phyloP scores from a whole-genome alignment of 352 stramenopile genomes.

The Phytophthora crassamura region DNA sequence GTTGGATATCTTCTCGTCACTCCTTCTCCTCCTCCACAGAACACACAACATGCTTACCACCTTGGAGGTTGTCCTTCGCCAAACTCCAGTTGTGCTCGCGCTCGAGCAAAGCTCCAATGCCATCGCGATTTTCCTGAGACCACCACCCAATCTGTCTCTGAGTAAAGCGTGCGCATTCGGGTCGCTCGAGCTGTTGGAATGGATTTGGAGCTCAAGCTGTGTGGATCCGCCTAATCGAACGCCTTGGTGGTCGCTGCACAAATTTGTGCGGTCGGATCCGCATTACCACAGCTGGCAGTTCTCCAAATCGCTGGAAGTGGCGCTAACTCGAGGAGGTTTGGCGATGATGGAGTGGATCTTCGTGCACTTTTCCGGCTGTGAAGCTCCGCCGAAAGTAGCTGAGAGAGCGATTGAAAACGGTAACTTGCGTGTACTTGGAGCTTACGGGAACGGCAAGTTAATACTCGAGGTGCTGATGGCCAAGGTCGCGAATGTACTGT shows the following conservation, averaged over 20 bases:
- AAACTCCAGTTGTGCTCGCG: too few relatives aligned
- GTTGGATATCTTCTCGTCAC: too few relatives aligned
- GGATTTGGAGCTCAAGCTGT: conserved; percentile 2
- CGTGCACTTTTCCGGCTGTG: neutral
- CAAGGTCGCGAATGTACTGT: too few relatives aligned
- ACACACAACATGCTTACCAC: too few relatives aligned
- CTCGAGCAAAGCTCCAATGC: too few relatives aligned
- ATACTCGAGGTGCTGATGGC: too few relatives aligned
- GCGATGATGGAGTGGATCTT: conserved; percentile 4
- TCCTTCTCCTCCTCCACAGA: too few relatives aligned
- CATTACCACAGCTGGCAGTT: conserved; percentile 5
- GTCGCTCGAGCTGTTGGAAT: conserved; percentile 3
- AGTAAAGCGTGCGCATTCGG: neutral
- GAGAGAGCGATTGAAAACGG: neutral
- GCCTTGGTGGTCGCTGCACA: neutral
- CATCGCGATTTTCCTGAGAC: conserved; percentile 6
- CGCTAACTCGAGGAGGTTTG: neutral
- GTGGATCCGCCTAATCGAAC: neutral
- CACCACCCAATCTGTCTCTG: neutral
- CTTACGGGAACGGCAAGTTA: too few relatives aligned
- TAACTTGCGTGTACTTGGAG: too few relatives aligned
- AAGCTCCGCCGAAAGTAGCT: neutral
- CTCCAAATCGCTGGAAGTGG: neutral
- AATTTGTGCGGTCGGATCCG: conserved; percentile 5
- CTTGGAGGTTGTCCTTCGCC: too few relatives aligned